These are phyloP conservation scores for Ulvella scutata DNA, from an alignment of 139 green algal genomes.

Conservation along the genomic window DNA sequence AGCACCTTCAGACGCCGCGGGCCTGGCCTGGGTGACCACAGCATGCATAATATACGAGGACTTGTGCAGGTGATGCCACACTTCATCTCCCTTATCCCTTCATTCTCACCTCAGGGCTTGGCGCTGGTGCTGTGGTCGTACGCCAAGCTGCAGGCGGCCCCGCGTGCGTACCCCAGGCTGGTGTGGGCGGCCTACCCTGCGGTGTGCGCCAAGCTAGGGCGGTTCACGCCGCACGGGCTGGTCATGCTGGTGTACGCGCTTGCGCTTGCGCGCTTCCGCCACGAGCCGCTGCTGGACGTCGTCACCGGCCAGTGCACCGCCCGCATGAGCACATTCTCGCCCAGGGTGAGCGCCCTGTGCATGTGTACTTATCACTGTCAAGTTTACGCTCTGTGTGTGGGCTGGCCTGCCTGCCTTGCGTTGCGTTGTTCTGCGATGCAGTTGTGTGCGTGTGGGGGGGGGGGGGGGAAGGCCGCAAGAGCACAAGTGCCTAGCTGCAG, in stretches of 20 bases:
- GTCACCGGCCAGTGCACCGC: slow-evolving; percentile 1
- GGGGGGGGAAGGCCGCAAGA: too few relatives aligned
- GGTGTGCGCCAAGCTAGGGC: neutral
- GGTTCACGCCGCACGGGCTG: neutral
- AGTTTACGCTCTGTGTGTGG: too few relatives aligned
- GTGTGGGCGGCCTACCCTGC: neutral
- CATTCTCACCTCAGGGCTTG: neutral
- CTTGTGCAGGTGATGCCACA: too few relatives aligned
- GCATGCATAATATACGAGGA: too few relatives aligned
- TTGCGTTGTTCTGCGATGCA: too few relatives aligned
- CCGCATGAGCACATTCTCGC: neutral
- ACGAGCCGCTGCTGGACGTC: neutral
- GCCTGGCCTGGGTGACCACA: too few relatives aligned
- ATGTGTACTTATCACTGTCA: neutral
- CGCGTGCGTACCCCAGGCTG: neutral
- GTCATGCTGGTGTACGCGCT: neutral
- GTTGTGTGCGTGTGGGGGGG: too few relatives aligned
- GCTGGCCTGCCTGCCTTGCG: too few relatives aligned
- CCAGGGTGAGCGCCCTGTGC: neutral
- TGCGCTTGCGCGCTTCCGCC: neutral
- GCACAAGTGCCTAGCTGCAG: too few relatives aligned
- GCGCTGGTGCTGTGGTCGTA: neutral
- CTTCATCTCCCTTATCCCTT: neutral
- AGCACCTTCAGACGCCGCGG: too few relatives aligned
- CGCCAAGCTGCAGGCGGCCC: neutral